Conservation (phyloP, 2,329 filamentous ascomycete genomes). For the Sordariomycetes sp. region DNA sequence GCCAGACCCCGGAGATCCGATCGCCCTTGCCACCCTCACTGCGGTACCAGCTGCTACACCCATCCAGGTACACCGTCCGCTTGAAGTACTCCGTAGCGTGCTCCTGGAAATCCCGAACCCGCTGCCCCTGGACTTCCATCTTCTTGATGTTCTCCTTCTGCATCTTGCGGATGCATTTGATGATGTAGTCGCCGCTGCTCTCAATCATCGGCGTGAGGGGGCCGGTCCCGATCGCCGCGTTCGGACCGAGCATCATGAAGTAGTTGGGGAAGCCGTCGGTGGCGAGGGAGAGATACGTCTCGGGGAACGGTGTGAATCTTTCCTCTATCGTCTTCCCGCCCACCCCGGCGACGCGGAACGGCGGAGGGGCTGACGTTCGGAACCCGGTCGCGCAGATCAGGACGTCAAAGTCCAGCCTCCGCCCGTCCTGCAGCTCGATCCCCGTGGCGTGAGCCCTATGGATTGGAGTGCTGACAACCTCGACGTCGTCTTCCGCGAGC, state of each 20-base stretch:
- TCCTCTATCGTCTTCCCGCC: slow-evolving; percentile 21
- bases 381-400: slow-evolving; percentile 20
- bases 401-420: slow-evolving; percentile 6
- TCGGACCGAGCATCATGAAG: slow-evolving; percentile 37
- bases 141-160: slow-evolving; percentile 16
- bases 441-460: slow-evolving; percentile 12
- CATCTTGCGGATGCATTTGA: slow-evolving; percentile 13
- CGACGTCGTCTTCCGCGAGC: slow-evolving; percentile 29
- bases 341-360: slow-evolving; percentile 25
- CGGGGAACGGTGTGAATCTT: slow-evolving; percentile 25
- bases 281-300: slow-evolving; percentile 32
- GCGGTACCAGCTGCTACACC: slow-evolving; percentile 45
- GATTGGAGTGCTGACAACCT: slow-evolving; percentile 21
- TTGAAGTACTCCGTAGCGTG: slow-evolving; percentile 37
- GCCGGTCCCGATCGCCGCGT: slow-evolving; percentile 34
- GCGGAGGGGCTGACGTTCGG: slow-evolving; percentile 21
- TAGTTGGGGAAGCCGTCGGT: slow-evolving; percentile 38
- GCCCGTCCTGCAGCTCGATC: slow-evolving; percentile 6
- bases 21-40: slow-evolving; percentile 25
- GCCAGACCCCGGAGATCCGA: slow-evolving; percentile 32
- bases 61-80: slow-evolving; percentile 33
- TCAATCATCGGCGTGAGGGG: slow-evolving; percentile 35
- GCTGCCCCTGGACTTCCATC: slow-evolving; percentile 29
- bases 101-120: slow-evolving; percentile 34
- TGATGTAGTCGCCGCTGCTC: slow-evolving; percentile 22